phyloP scores from a whole-genome alignment of 768 basidiomycete genomes.

The Kwoniella sp. region DNA sequence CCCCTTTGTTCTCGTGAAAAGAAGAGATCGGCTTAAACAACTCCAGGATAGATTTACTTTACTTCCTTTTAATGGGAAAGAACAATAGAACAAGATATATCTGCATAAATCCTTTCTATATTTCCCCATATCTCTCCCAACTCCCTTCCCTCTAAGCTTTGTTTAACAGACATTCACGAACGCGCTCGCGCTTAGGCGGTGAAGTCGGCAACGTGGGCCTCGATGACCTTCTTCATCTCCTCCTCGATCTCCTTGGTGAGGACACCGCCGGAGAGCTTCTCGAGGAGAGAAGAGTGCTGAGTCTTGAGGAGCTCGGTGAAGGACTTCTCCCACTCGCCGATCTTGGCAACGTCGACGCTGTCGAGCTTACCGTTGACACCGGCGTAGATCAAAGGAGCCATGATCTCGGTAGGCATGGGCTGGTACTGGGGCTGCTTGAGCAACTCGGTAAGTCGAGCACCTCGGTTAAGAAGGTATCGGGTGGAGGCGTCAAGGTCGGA shows the following conservation, averaged over 20 bases:
- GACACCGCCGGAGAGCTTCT: conserved; percentile 76
- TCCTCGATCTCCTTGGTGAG: conserved; percentile 88
- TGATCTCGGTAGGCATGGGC: conserved; percentile 84
- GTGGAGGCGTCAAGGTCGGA: conserved; percentile 99
- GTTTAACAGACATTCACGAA: not conserved
- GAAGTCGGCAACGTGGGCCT: conserved; percentile 54
- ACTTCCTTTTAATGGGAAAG: not conserved
- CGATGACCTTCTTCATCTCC: conserved; percentile 61
- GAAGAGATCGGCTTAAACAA: conserved; percentile 2
- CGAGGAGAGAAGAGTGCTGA: conserved; percentile 72
- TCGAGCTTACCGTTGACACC: conserved; percentile 99
- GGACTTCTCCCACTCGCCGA: conserved; percentile 60
- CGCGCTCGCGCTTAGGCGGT: conserved; percentile 36
- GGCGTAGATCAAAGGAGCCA: conserved; percentile 98
- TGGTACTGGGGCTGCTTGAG: conserved; percentile 92
- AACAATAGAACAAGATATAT: not conserved
- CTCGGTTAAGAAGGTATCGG: conserved; percentile 95
- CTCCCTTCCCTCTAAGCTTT: not conserved
- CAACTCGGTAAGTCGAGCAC: conserved; percentile 94
- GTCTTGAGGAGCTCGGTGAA: conserved; percentile 77
- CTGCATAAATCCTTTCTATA: conserved; percentile 3
- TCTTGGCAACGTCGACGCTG: conserved; percentile 90
- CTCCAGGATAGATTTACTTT: conserved; percentile 1
- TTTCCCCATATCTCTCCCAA: not conserved
- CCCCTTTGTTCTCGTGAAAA: not conserved